Conservation (phyloP, 495 filamentous ascomycete genomes). For the Penicillium chermesinum region DNA sequence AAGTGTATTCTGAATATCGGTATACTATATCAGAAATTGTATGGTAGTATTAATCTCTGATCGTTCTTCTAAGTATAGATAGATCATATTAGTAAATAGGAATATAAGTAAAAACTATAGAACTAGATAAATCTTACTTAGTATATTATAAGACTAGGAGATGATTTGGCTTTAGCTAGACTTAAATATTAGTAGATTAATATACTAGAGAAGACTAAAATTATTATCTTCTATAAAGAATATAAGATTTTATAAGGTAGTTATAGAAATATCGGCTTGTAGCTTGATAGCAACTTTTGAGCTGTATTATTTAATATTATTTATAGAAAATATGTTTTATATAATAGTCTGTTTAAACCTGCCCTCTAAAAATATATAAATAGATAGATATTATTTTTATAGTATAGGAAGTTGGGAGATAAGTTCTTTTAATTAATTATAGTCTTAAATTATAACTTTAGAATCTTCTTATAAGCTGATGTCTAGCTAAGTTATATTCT, state of each 20-base stretch:
- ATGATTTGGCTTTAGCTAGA: conserved; percentile 5
- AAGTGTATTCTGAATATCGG: conserved; percentile 6
- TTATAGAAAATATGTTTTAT: conserved; percentile 15
- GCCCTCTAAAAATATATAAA: conserved; percentile 18
- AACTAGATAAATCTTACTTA: background rate
- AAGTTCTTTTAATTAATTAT: conserved; percentile 9
- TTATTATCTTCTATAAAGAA: conserved; percentile 17
- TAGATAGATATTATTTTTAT: conserved; percentile 8
- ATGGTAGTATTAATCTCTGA: conserved; percentile 1
- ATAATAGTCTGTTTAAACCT: conserved; percentile 12
- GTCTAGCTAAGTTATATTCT: conserved; percentile 19
- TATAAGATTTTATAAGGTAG: conserved; percentile 4
- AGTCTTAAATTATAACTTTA: conserved; percentile 10
- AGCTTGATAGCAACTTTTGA: conserved; percentile 10
- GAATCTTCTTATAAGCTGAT: conserved; percentile 11
- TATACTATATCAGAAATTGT: conserved; percentile 9
- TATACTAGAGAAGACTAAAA: background rate
- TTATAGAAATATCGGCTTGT: too few relatives aligned
- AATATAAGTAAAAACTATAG: conserved; percentile 19
- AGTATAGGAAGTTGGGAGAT: conserved; percentile 11
- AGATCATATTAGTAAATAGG: conserved; percentile 21
- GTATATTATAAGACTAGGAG: conserved; percentile 6
- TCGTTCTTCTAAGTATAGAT: conserved; percentile 17
- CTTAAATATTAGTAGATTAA: background rate
- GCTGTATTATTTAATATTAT: conserved; percentile 19